Evolutionary conservation across 768 basidiomycete species (phyloP).

Genomic region (Cystobasidium ongulense): DNA sequence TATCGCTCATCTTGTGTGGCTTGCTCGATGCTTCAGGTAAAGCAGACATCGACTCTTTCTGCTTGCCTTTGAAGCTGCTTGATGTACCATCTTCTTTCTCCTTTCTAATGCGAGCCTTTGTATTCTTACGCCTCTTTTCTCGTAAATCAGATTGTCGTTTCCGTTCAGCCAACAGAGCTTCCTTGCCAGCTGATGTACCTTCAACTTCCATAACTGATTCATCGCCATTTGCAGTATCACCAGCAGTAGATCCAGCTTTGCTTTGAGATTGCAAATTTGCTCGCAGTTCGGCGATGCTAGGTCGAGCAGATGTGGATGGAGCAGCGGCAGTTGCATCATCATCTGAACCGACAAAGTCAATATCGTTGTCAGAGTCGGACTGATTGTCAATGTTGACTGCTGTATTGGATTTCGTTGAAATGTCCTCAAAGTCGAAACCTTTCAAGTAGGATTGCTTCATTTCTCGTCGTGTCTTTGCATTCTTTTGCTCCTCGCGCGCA

Average conservation of each 20-base stretch:
- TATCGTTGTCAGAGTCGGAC: conserved; percentile 41
- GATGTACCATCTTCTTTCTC: conserved; percentile 48
- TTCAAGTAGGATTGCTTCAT: conserved; percentile 42
- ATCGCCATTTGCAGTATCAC: neutral
- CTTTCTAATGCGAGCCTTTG: conserved; percentile 64
- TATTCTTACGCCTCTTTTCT: conserved; percentile 75
- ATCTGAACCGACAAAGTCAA: conserved; percentile 38
- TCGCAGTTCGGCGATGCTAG: neutral
- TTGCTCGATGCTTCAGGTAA: conserved; percentile 49
- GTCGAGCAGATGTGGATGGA: neutral
- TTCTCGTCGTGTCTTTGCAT: conserved; percentile 36
- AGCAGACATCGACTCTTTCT: conserved; percentile 19
- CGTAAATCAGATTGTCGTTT: conserved; percentile 69
- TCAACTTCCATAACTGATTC: conserved; percentile 33
- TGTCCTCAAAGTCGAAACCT: conserved; percentile 42
- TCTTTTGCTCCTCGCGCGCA: conserved; percentile 42
- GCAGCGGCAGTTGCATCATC: conserved; percentile 32
- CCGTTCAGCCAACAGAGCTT: conserved; percentile 75
- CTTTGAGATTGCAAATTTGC: neutral
- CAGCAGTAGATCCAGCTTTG: neutral
- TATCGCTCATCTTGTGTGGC: conserved; percentile 52
- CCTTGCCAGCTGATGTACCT: conserved; percentile 53
- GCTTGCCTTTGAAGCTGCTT: conserved; percentile 39
- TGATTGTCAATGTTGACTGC: conserved; percentile 45
- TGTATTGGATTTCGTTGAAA: conserved; percentile 43